Evolutionary conservation across 352 stramenopile genomes (phyloP), one percentile per base, ranked within the genome.

Genomic region (Ochromonadaceae sp.): DNA sequence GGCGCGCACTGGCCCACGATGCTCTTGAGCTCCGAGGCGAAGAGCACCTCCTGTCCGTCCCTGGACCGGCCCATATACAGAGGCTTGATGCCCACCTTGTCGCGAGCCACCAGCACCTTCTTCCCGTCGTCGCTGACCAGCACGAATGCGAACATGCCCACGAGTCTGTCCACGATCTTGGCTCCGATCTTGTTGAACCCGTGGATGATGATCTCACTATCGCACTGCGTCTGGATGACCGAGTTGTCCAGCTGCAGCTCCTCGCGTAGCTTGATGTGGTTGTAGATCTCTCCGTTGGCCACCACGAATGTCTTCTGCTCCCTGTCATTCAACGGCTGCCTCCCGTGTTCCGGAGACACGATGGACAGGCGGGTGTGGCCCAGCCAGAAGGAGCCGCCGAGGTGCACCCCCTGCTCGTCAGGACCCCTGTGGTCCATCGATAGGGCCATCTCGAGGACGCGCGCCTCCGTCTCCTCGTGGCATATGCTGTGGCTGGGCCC

Each of bases 221-320:
- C 88, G 40, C 82, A 92, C 65, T 91, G 84, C 59, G 80, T 85
- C 25, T 83, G 57, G 68, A 91, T 87, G 67, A 77, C 74, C 68
- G 91, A 92, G n/a, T 87, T 80, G 39, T 80, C 81, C 31, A 61
- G 41, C 1, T 72, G 67, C 15, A 93, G 70, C 38, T 76, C 50
- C 3, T 74, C 59, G 31, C 85, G 86, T 25, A 96, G 71, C 66
- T 88, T 68, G 53, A 83, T 77, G 76, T 95, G 90, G 76, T 96
- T 96, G 80, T 96, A 96, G 66, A 96, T 92, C 76, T 96, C 88
- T 47, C 88, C 88, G 74, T 96, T 96, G 35, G 91, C 87, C 2
- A 83, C 82, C 17, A 92, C 78, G 66, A 86, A 88, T 65, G 94
- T 78, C 12, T 70, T 78, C 47, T 71, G 73, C 22, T 69, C 56